Evolutionary conservation across 2,329 filamentous ascomycete species (phyloP).

Genomic region (Pseudocercospora ulei): DNA sequence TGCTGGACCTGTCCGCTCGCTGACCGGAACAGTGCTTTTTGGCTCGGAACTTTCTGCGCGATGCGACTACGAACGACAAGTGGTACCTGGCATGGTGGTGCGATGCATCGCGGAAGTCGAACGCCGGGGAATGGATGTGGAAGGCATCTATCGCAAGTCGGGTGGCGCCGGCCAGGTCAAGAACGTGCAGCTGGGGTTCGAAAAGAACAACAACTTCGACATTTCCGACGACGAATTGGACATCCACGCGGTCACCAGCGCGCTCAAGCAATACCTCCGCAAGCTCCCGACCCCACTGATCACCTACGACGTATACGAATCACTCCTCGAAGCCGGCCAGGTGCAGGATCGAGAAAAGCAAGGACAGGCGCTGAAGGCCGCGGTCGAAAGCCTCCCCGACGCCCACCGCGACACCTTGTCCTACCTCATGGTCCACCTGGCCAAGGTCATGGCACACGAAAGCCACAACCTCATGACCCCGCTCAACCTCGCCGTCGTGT

Average conservation of each 20-base stretch:
- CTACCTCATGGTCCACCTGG: slow-evolving; percentile 88
- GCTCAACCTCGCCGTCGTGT: slow-evolving; percentile 91
- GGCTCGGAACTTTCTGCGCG: slow-evolving; percentile 80
- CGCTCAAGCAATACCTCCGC: slow-evolving; percentile 94
- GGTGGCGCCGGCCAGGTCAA: slow-evolving; percentile 88
- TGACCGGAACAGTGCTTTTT: slow-evolving; percentile 53
- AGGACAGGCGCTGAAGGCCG: slow-evolving; percentile 59
- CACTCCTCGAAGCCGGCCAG: slow-evolving; percentile 61
- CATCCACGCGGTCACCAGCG: slow-evolving; percentile 91
- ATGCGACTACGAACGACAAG: slow-evolving; percentile 75
- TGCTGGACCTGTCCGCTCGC: slow-evolving; percentile 3
- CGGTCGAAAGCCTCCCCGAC: slow-evolving; percentile 67
- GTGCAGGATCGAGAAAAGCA: slow-evolving; percentile 57
- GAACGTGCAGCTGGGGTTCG: slow-evolving; percentile 81
- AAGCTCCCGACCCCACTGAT: slow-evolving; percentile 81
- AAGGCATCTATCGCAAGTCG: slow-evolving; percentile 96
- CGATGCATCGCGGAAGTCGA: slow-evolving; percentile 97
- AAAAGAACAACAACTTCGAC: slow-evolving; percentile 66
- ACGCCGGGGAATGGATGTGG: slow-evolving; percentile 87
- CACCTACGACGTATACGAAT: slow-evolving; percentile 86
- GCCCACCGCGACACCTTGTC: slow-evolving; percentile 83
- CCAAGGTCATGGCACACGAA: slow-evolving; percentile 71
- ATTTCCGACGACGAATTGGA: slow-evolving; percentile 90
- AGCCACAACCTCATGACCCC: slow-evolving; percentile 91
- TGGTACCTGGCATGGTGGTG: slow-evolving; percentile 82